Percentiles rank a stretch among this genome's conserved stretches.
Conservation (phyloP, 202 grass and related monocot genomes). For the Cymbopogon flexuosus region DNA sequence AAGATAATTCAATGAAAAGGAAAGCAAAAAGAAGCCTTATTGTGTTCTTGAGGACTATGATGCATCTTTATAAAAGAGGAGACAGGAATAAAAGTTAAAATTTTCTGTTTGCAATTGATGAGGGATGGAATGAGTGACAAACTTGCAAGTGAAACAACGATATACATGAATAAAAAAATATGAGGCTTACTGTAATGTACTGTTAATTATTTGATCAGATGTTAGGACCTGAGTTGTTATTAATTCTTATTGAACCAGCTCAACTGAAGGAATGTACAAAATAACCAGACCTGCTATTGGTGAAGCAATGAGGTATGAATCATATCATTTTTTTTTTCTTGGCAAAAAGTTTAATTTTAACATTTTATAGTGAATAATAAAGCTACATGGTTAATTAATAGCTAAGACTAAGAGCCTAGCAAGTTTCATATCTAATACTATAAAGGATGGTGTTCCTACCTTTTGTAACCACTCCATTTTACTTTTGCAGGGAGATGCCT, state of each 20-base stretch:
- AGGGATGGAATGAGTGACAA: background rate
- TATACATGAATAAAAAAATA: background rate
- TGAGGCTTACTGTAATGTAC: background rate
- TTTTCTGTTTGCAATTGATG: slow-evolving; percentile 5
- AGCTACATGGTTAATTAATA: slow-evolving; percentile 27
- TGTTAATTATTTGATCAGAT: background rate
- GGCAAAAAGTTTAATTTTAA: background rate
- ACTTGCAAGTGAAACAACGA: background rate
- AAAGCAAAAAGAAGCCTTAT: background rate
- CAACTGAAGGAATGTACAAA: slow-evolving; percentile 70
- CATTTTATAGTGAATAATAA: background rate
- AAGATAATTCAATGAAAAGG: background rate
- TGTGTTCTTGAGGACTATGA: background rate
- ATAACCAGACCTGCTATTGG: slow-evolving; percentile 82
- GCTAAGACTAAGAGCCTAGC: slow-evolving; percentile 8
- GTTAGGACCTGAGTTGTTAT: background rate
- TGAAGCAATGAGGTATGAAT: slow-evolving; percentile 82
- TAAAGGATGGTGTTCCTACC: background rate
- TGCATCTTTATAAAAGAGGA: background rate
- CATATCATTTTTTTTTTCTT: slow-evolving; percentile 25
- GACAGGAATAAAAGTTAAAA: background rate
- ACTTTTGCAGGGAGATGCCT: slow-evolving; percentile 78
- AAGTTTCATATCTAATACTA: background rate
- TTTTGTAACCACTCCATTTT: slow-evolving; percentile 29
- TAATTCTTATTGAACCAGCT: slow-evolving; percentile 46